Evolutionary conservation across 2,329 filamentous ascomycete species (phyloP), one percentile per base, ranked within the genome.

Genomic region (Epichloe sylvatica): DNA sequence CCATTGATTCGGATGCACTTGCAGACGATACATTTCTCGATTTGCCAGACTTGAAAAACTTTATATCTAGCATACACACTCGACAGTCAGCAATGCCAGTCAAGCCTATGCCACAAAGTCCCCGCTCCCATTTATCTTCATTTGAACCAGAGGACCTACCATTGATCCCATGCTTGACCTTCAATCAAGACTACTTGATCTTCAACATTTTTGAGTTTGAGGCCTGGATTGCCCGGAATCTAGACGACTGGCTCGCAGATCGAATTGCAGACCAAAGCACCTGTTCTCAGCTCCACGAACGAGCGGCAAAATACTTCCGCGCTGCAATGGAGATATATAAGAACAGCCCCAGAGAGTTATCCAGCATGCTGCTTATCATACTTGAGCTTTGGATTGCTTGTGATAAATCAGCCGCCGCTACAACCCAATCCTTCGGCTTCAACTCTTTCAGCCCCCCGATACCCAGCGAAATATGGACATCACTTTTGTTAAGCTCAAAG

Each of bases 361-460:
- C 80, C 0, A 45, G 71, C 3, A 79, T 80, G 72, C 52, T 77
- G 1, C 64, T 83, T 0, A 77, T 71, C 0, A 53, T 75, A 0
- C 54, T 80, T 2, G 76, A 81, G 48, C 57, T 83, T 0, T 83
- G 80, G 80, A 57, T 77, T 6, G 74, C 73, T 0, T 70, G 73
- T 34, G 79, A 83, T 52, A 71, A 64, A 47, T 64, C 65, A 4
- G 71, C 71, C 1, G 63, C 25, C 68, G 2, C n/a, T 38, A 38
- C 36, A 38, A 0, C 50, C 60, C 0, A 64, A 68, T 23, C 61
- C 76, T 2, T 56, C 83, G 0, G n/a, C 6, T 30, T 30, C 25
- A 30, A 0, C 60, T 75, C 0, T 81, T 77, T 53, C 56, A 65
- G 13, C 67, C 71, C 0, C 67, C 68, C 68, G 2, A 58, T 81